Percentiles rank a stretch among this genome's conserved stretches.
Conservation (phyloP, 2,329 filamentous ascomycete genomes). For the Bipolaris sorokiniana region DNA sequence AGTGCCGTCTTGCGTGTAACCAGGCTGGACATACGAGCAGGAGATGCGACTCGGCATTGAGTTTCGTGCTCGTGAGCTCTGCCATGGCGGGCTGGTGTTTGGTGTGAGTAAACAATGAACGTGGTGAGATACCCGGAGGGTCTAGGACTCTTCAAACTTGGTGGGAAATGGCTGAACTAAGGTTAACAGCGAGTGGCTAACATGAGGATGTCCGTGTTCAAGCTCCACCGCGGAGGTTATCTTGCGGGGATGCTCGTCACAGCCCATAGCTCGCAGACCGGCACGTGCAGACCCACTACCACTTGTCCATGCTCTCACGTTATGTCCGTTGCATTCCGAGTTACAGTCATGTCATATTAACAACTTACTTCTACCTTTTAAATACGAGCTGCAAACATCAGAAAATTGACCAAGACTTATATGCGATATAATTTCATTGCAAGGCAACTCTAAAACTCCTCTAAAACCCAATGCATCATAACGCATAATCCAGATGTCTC, state of each 20-base stretch:
- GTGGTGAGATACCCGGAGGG: not conserved
- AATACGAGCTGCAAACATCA: not conserved
- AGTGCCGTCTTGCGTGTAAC: not conserved
- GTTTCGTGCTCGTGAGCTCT: conserved; percentile 63
- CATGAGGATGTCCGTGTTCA: conserved; percentile 4
- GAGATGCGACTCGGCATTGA: conserved; percentile 77
- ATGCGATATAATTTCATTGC: conserved; percentile 44
- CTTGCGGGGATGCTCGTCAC: conserved; percentile 34
- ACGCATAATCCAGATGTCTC: conserved; percentile 45
- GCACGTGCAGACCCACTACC: conserved; percentile 19
- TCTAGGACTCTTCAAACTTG: not conserved
- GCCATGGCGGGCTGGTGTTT: conserved; percentile 46
- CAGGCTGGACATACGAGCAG: conserved; percentile 67
- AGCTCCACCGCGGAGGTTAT: conserved; percentile 21
- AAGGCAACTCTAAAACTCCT: conserved; percentile 49
- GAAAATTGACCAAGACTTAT: conserved; percentile 13
- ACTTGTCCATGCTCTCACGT: not conserved
- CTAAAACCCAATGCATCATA: conserved; percentile 49
- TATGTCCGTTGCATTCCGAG: not conserved
- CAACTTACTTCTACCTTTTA: not conserved
- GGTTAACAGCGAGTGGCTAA: not conserved
- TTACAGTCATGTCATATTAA: not conserved
- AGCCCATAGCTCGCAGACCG: conserved; percentile 21
- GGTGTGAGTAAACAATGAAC: not conserved
- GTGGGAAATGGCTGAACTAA: not conserved